A percentile compares a stretch with the other conserved stretches of the same genome.
These are phyloP conservation scores for Aspergillus viridinutans DNA, from an alignment of 2,329 filamentous ascomycete genomes.

Conservation along the genomic window DNA sequence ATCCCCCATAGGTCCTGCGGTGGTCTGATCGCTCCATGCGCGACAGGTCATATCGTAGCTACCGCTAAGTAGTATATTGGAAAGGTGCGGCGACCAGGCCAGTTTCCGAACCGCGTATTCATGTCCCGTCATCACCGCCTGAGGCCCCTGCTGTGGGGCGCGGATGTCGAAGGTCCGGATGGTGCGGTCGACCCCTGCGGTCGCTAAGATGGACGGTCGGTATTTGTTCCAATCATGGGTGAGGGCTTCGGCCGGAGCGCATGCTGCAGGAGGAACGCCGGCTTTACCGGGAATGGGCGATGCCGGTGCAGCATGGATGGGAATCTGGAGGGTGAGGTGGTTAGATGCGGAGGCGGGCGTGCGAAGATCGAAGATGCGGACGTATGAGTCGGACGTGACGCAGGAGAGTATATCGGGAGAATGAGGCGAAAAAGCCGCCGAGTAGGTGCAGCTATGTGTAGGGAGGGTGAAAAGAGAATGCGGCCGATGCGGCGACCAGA, in stretches of 20 bases:
- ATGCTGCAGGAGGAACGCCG: slow-evolving; percentile 35
- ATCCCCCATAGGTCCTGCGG: slow-evolving; percentile 31
- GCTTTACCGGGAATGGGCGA: slow-evolving; percentile 38
- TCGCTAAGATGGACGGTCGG: slow-evolving; percentile 75
- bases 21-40: slow-evolving; percentile 80
- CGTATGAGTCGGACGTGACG: slow-evolving; percentile 81
- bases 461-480: slow-evolving; percentile 80
- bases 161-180: slow-evolving; percentile 90
- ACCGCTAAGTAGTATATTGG: slow-evolving; percentile 78
- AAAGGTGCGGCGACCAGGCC: slow-evolving; percentile 91
- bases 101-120: slow-evolving; percentile 84
- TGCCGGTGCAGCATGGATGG: slow-evolving; percentile 68
- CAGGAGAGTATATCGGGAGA: slow-evolving; percentile 80
- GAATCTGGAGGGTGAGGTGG: slow-evolving; percentile 76
- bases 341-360: slow-evolving; percentile 82
- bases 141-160: slow-evolving; percentile 66
- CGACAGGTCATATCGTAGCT: slow-evolving; percentile 98
- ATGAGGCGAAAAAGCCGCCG: slow-evolving; percentile 82
- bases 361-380: slow-evolving; percentile 87
- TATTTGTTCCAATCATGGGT: slow-evolving; percentile 99
- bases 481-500: slow-evolving; percentile 79
- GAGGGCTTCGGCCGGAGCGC: slow-evolving; percentile 72
- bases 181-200: slow-evolving; percentile 80
- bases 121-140: slow-evolving; percentile 74
- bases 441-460: slow-evolving; percentile 91